These are phyloP conservation scores for Aspergillus nidulans DNA, from an alignment of 495 filamentous ascomycete species.

Conservation along the genomic window DNA sequence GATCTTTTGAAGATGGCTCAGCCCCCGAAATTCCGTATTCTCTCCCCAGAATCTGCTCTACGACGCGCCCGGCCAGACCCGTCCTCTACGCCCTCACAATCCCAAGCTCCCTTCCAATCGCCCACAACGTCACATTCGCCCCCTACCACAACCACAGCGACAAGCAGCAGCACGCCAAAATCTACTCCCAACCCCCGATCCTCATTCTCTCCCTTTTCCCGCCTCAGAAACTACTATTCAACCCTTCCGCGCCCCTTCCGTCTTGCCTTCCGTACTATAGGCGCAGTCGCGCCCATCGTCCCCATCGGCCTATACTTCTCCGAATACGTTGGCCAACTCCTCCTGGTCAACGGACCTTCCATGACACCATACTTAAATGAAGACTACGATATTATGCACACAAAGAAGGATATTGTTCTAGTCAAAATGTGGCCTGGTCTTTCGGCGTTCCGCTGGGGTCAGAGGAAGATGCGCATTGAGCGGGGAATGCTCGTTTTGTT, in stretches of 20 bases:
- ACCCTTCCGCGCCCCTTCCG: constrained; percentile 30
- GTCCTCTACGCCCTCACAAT: neutral
- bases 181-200: neutral
- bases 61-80: constrained; percentile 2
- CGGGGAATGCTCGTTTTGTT: constrained; percentile 55
- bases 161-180: neutral
- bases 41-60: constrained; percentile 23
- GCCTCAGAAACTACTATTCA: constrained; percentile 29
- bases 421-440: constrained; percentile 44
- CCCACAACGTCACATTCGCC: neutral
- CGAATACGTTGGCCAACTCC: constrained; percentile 55
- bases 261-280: constrained; percentile 31
- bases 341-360: constrained; percentile 61
- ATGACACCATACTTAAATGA: constrained; percentile 78
- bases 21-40: constrained; percentile 14
- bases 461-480: constrained; percentile 33
- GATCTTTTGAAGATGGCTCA: neutral
- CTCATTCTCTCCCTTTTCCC: constrained; percentile 23
- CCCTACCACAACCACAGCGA: neutral
- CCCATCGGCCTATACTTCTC: constrained; percentile 64
- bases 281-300: constrained; percentile 55
- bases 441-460: constrained; percentile 29
- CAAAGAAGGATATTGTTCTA: constrained; percentile 46
- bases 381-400: constrained; percentile 52
- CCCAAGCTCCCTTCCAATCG: neutral